A percentile compares a stretch with the other conserved stretches of the same genome.
phyloP scores from a whole-genome alignment of 176 grass and related monocot species.

The sorghum (Sorghum bicolor) region DNA sequence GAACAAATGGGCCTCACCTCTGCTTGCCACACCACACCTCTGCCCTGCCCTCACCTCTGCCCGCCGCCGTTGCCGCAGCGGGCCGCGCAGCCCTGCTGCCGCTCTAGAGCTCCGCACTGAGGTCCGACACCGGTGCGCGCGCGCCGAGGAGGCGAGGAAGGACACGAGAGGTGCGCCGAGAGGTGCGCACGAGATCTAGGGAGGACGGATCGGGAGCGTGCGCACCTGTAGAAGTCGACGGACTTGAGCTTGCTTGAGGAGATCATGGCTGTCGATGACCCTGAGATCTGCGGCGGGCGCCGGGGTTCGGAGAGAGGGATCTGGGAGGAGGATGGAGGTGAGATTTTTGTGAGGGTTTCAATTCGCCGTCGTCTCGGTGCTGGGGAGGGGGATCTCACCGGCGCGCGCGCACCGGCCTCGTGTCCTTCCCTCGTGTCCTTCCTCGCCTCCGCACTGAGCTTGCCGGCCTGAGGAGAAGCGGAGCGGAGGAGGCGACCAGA shows the following conservation, averaged over 20 bases:
- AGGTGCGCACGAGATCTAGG: background rate
- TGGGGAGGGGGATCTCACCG: constrained; percentile 29
- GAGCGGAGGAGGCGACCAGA: no score
- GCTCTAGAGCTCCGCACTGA: no score
- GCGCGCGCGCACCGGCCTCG: constrained; percentile 11
- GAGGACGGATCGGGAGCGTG: background rate
- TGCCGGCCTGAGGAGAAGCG: no score
- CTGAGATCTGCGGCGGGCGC: constrained; percentile 16
- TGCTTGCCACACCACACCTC: no score
- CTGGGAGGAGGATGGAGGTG: constrained; percentile 15
- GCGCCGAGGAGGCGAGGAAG: no score
- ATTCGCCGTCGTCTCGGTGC: background rate
- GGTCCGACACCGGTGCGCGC: no score
- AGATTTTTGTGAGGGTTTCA: constrained; percentile 18
- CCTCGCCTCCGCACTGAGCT: background rate
- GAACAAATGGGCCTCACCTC: no score
- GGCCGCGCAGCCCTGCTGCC: no score
- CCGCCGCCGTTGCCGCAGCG: no score
- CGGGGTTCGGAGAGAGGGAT: constrained; percentile 8
- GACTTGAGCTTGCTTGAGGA: constrained; percentile 94
- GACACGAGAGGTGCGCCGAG: no score
- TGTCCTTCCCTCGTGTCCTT: no score
- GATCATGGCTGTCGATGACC: constrained; percentile 62
- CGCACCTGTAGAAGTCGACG: constrained; percentile 95
- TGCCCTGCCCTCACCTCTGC: no score